Evolutionary conservation across 73 alveolate genomes (phyloP).

Genomic region (Symbiodinium natans): DNA sequence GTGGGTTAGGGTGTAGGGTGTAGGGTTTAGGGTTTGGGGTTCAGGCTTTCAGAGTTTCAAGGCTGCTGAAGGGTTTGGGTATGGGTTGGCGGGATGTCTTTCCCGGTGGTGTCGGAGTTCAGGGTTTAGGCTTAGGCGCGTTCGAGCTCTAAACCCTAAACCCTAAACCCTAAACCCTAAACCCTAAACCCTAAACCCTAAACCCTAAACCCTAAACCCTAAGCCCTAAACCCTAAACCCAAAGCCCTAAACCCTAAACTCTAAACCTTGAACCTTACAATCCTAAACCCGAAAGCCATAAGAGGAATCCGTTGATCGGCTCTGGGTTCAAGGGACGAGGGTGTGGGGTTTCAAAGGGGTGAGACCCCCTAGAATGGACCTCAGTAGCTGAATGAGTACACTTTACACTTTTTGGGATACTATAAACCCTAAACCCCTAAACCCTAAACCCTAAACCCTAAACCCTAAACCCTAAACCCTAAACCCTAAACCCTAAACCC

Average conservation of each 20-base stretch:
- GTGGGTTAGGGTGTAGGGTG: neutral
- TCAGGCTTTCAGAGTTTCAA: neutral
- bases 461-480: neutral
- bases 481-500: no score
- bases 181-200: no score
- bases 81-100: neutral
- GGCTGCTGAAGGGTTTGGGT: no score
- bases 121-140: neutral
- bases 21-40: neutral
- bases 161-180: no score
- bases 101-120: neutral
- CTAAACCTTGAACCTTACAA: neutral
- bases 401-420: no score
- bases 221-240: neutral
- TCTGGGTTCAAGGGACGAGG: no score
- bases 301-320: no score
- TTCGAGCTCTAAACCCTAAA: no score
- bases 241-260: neutral
- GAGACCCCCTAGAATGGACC: no score
- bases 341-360: no score
- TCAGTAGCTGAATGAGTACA: no score
- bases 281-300: neutral
- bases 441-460: neutral
- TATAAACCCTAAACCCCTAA: neutral
- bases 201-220: no score